These are phyloP conservation scores for Kokia cookei DNA, from an alignment of 441 rosid genomes.

Conservation along the genomic window DNA sequence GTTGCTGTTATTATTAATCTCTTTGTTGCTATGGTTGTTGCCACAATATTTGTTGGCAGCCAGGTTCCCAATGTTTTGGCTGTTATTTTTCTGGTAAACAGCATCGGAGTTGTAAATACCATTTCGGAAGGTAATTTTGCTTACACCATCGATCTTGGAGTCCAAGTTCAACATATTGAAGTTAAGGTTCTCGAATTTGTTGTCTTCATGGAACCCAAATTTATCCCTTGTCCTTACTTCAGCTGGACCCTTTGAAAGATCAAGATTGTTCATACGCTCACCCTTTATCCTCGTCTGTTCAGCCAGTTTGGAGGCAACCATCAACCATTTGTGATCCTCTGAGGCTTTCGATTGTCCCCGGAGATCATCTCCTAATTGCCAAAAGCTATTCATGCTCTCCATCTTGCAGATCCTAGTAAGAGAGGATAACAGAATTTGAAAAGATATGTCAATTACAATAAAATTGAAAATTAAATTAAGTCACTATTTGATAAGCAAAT, in stretches of 20 bases:
- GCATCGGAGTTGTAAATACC: slow-evolving; percentile 53
- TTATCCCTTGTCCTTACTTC: slow-evolving; percentile 66
- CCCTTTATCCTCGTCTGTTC: slow-evolving; percentile 78
- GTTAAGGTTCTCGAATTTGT: slow-evolving; percentile 59
- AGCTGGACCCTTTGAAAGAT: slow-evolving; percentile 61
- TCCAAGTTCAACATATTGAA: slow-evolving; percentile 82
- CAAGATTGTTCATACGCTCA: slow-evolving; percentile 83
- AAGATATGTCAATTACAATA: neutral
- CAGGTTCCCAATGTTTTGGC: slow-evolving; percentile 34
- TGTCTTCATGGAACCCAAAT: slow-evolving; percentile 70
- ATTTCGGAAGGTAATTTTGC: slow-evolving; percentile 49
- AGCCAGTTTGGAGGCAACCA: slow-evolving; percentile 84
- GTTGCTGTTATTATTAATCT: slow-evolving; percentile 34
- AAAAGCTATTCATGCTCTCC: slow-evolving; percentile 70
- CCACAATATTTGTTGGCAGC: slow-evolving; percentile 60
- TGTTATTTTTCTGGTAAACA: slow-evolving; percentile 60
- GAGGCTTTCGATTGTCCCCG: slow-evolving; percentile 77
- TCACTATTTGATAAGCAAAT: neutral
- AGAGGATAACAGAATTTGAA: neutral
- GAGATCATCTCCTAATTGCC: slow-evolving; percentile 93
- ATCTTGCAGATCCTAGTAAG: slow-evolving; percentile 31
- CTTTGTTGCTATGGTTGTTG: slow-evolving; percentile 51
- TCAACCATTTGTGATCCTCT: slow-evolving; percentile 84
- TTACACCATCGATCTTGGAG: slow-evolving; percentile 42
- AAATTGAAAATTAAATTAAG: neutral